Percentiles rank a stretch among this genome's conserved stretches.
Conservation (phyloP, 2,329 filamentous ascomycete species). For the Fusarium sp. region DNA sequence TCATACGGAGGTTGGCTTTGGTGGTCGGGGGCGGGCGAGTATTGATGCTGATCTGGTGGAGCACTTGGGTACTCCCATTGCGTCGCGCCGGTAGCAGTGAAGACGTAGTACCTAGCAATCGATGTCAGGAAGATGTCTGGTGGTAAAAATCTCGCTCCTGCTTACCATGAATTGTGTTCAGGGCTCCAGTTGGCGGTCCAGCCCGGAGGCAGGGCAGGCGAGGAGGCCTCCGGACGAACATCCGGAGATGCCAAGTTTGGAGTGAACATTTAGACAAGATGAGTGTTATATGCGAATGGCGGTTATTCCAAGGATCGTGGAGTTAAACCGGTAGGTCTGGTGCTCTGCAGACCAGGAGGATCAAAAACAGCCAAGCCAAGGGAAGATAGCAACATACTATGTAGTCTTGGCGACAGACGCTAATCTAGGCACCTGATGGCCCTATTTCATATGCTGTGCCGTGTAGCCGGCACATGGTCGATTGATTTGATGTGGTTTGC, state of each 20-base stretch:
- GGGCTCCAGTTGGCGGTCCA: constrained; percentile 23
- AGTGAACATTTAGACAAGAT: neutral
- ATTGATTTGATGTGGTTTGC: neutral
- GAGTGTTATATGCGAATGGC: neutral
- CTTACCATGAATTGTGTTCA: constrained; percentile 16
- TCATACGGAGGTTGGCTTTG: neutral
- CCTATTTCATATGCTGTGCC: neutral
- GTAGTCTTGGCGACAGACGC: neutral
- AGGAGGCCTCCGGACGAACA: neutral
- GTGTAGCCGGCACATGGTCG: neutral
- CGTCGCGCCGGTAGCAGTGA: constrained; percentile 8
- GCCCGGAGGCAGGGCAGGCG: neutral
- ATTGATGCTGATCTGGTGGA: constrained; percentile 4
- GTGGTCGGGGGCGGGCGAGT: neutral
- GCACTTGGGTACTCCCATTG: constrained; percentile 17
- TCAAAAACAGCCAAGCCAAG: neutral
- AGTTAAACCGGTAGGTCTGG: neutral
- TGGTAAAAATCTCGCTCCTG: neutral
- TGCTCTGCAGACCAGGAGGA: neutral
- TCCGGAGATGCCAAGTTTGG: neutral
- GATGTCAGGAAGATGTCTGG: neutral
- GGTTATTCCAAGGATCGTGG: neutral
- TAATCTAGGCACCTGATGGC: neutral
- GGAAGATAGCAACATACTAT: neutral
- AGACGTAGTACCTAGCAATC: constrained; percentile 13